Conservation (phyloP, 495 filamentous ascomycete species). For the Trichoderma virens region DNA sequence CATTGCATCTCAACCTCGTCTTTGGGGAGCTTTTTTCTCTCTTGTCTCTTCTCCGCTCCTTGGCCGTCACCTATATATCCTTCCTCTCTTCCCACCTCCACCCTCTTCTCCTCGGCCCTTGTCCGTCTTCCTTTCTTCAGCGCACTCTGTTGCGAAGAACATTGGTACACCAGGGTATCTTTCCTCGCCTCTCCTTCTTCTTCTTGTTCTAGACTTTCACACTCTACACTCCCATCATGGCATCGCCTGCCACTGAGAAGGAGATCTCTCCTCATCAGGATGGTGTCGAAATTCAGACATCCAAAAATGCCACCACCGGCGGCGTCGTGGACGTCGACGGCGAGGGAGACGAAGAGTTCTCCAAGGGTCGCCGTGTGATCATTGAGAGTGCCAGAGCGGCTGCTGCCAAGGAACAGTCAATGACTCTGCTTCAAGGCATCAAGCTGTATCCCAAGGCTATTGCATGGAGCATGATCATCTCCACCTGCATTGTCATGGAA, state of each 20-base stretch:
- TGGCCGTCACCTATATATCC: background rate
- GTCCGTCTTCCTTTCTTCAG: background rate
- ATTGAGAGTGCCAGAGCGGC: slow-evolving; percentile 39
- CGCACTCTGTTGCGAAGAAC: too few relatives aligned
- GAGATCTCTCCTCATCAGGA: background rate
- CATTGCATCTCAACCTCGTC: background rate
- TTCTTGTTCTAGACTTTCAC: background rate
- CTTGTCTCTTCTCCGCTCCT: background rate
- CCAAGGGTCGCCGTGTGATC: slow-evolving; percentile 28
- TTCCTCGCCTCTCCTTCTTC: background rate
- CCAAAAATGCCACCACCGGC: background rate
- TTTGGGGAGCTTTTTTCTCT: background rate
- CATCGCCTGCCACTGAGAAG: background rate
- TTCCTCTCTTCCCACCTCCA: background rate
- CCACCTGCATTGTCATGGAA: slow-evolving; percentile 57
- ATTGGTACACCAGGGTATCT: background rate
- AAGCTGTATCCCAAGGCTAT: slow-evolving; percentile 49
- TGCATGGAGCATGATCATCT: slow-evolving; percentile 53
- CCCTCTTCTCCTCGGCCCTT: background rate
- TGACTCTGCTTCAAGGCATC: slow-evolving; percentile 47
- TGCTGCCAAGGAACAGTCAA: slow-evolving; percentile 46
- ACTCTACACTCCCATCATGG: background rate
- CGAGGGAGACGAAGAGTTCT: slow-evolving; percentile 16
- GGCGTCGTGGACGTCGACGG: slow-evolving; percentile 8
- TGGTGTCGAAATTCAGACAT: background rate